A percentile compares a stretch with the other conserved stretches of the same genome.
phyloP scores from a whole-genome alignment of 73 alveolate genomes.

The Paramecium biaurelia region DNA sequence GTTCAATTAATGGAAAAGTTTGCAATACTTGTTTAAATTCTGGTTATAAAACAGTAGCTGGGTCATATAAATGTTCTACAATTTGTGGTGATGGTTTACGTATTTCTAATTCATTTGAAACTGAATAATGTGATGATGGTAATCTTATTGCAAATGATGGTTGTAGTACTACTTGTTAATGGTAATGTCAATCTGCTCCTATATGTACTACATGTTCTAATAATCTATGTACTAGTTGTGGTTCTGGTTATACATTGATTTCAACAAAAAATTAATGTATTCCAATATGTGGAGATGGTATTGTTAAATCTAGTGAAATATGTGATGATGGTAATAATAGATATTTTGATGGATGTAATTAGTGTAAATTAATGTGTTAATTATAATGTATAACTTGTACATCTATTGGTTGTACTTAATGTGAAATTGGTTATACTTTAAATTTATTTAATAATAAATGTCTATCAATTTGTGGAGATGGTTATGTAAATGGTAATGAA shows the following conservation, averaged over 20 bases:
- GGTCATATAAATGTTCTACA: background rate
- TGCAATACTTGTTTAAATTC: background rate
- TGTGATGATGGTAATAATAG: slow-evolving; percentile 68
- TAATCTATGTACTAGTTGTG: background rate
- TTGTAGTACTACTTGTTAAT: slow-evolving; percentile 4
- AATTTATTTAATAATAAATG: background rate
- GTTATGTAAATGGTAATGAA: background rate
- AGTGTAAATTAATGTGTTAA: background rate
- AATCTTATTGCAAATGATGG: slow-evolving; percentile 43
- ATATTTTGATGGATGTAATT: slow-evolving; percentile 58
- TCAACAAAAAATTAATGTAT: background rate
- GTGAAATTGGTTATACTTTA: background rate
- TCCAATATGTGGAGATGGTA: slow-evolving; percentile 29
- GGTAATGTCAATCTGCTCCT: background rate
- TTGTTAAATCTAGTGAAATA: slow-evolving; percentile 36
- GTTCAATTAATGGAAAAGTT: background rate
- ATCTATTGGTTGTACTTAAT: background rate
- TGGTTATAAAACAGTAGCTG: background rate
- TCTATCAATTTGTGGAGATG: background rate
- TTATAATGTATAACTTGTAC: background rate
- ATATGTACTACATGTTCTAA: background rate
- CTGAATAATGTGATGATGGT: slow-evolving; percentile 60
- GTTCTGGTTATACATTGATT: background rate
- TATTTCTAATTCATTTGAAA: background rate
- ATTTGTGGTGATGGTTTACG: slow-evolving; percentile 48